These are phyloP conservation scores for Ophiognomonia clavigignenti-juglandacearum DNA, from an alignment of 2,329 filamentous ascomycete species.

Conservation along the genomic window DNA sequence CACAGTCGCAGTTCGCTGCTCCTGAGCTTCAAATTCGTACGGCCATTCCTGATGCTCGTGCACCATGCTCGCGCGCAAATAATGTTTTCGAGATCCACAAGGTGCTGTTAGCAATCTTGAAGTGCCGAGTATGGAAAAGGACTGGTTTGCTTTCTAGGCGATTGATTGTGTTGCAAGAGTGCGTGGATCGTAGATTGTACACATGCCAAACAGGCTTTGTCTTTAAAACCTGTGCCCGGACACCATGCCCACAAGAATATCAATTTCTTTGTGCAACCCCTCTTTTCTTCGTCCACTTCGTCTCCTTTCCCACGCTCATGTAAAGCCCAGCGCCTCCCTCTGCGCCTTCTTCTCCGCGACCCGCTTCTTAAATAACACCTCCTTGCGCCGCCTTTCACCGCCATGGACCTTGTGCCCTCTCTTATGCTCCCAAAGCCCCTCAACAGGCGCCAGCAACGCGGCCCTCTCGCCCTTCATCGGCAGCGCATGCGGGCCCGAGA, in stretches of 20 bases:
- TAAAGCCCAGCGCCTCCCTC: conserved; percentile 29
- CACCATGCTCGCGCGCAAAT: no score
- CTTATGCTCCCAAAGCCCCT: conserved; percentile 90
- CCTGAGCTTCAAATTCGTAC: no score
- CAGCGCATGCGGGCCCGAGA: conserved; percentile 70
- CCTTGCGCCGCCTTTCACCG: conserved; percentile 82
- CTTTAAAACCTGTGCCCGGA: not conserved
- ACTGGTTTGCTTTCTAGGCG: no score
- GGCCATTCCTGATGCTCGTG: no score
- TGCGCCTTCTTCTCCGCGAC: conserved; percentile 71
- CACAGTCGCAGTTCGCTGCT: no score
- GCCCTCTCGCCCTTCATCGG: conserved; percentile 61
- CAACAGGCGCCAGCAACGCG: conserved; percentile 64
- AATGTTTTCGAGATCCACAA: no score
- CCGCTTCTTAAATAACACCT: conserved; percentile 82
- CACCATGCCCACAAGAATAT: not conserved
- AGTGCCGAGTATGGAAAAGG: no score
- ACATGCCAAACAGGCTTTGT: no score
- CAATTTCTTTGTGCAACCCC: not conserved
- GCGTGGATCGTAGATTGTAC: no score
- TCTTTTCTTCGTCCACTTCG: not conserved
- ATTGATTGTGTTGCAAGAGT: no score
- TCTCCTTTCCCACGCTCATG: not conserved
- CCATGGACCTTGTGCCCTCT: conserved; percentile 91
- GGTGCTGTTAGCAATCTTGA: no score